Conservation (phyloP, 2,329 filamentous ascomycete genomes). For the Pseudogymnoascus sp. region DNA sequence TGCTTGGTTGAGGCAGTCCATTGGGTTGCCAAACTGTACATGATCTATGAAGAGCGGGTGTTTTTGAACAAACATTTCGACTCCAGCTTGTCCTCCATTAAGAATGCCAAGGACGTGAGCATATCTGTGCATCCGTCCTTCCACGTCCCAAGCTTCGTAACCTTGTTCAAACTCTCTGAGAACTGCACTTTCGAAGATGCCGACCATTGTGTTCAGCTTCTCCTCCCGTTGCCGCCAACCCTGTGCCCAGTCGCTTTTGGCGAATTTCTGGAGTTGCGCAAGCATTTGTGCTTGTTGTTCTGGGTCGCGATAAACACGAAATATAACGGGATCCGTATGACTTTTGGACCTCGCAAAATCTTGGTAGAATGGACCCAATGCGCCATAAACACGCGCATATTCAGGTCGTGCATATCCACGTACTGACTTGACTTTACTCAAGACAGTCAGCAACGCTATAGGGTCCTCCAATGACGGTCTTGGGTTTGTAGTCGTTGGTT, state of each 20-base stretch:
- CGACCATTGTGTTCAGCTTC: constrained; percentile 64
- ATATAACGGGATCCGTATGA: constrained; percentile 74
- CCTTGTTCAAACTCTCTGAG: constrained; percentile 88
- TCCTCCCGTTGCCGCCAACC: constrained; percentile 66
- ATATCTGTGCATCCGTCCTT: constrained; percentile 82
- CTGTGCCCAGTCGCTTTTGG: constrained; percentile 69
- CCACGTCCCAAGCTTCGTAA: constrained; percentile 80
- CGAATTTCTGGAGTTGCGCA: constrained; percentile 69
- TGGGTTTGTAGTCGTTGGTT: constrained; percentile 22
- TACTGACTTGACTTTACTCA: constrained; percentile 67
- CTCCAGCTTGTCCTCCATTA: constrained; percentile 68
- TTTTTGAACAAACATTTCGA: constrained; percentile 83
- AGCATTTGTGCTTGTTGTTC: constrained; percentile 88
- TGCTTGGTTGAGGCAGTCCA: constrained; percentile 71
- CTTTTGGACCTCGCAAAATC: constrained; percentile 66
- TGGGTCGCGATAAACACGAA: constrained; percentile 78
- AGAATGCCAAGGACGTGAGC: constrained; percentile 75
- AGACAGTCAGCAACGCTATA: constrained; percentile 53
- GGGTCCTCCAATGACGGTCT: constrained; percentile 46
- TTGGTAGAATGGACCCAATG: constrained; percentile 78
- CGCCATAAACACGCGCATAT: constrained; percentile 85
- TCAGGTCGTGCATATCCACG: constrained; percentile 80
- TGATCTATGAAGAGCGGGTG: constrained; percentile 74
- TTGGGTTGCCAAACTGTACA: constrained; percentile 61
- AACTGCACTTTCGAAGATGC: constrained; percentile 84